Conservation (phyloP, 345 rosid genomes). For the Alliaria petiolata region DNA sequence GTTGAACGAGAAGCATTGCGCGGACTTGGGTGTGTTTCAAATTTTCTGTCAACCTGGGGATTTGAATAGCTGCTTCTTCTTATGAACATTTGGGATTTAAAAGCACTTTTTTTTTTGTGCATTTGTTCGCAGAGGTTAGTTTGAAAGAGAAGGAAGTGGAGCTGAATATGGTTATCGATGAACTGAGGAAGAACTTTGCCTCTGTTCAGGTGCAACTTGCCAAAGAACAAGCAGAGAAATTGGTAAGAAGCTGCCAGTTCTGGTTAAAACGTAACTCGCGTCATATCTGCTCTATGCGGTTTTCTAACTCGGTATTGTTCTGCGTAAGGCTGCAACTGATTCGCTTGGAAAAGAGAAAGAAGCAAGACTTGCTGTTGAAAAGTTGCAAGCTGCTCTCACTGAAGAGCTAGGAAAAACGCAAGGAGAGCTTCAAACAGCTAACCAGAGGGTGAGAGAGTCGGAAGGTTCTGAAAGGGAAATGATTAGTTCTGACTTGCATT, state of each 20-base stretch:
- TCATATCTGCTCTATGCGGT: conserved; percentile 1
- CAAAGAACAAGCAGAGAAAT: conserved; percentile 84
- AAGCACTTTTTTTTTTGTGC: neutral
- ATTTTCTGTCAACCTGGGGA: neutral
- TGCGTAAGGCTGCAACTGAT: conserved; percentile 57
- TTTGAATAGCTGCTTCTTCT: neutral
- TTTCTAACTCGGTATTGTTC: conserved; percentile 8
- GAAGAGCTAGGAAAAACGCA: conserved; percentile 80
- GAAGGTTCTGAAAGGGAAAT: neutral
- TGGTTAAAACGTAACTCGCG: neutral
- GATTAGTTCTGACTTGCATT: neutral
- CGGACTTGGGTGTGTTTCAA: conserved; percentile 60
- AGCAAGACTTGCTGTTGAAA: conserved; percentile 56
- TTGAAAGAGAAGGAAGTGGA: conserved; percentile 90
- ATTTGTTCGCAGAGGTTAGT: conserved; percentile 51
- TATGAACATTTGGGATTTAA: neutral
- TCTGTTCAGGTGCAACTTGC: conserved; percentile 76
- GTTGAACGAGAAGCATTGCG: conserved; percentile 60
- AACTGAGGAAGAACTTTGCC: conserved; percentile 73
- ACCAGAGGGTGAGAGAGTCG: conserved; percentile 67
- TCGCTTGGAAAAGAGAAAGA: conserved; percentile 80
- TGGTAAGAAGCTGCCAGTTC: conserved; percentile 44
- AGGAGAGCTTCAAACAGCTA: conserved; percentile 84
- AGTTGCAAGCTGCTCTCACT: conserved; percentile 60
- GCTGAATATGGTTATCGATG: conserved; percentile 73